A percentile compares a stretch with the other conserved stretches of the same genome.
These are phyloP conservation scores for Pseudogymnoascus sp. DNA, from an alignment of 2,329 filamentous ascomycete species.

Conservation along the genomic window DNA sequence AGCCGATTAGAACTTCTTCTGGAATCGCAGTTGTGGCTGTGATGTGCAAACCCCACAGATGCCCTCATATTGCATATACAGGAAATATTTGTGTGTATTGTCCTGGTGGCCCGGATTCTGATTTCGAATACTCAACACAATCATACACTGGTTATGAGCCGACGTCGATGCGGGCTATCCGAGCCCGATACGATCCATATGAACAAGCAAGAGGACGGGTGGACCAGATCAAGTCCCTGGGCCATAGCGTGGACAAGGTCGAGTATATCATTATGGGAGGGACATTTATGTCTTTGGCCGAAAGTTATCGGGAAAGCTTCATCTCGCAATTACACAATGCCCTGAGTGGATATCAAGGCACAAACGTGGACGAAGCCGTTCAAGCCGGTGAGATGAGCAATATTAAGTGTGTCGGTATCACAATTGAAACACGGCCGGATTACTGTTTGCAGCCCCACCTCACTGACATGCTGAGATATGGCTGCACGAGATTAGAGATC, in stretches of 20 bases:
- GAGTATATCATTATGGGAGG: slow-evolving; percentile 99
- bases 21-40: slow-evolving; percentile 97
- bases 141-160: slow-evolving; percentile 98
- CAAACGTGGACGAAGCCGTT: slow-evolving; percentile 91
- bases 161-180: slow-evolving; percentile 95
- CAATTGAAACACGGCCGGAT: slow-evolving; percentile 93
- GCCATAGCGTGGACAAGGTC: slow-evolving; percentile 96
- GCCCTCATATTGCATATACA: slow-evolving; percentile 95
- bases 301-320: slow-evolving; percentile 85
- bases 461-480: slow-evolving; percentile 93
- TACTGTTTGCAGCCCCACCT: slow-evolving; percentile 96
- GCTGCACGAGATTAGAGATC: slow-evolving; percentile 88
- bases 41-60: slow-evolving; percentile 98
- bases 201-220: slow-evolving; percentile 94
- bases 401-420: slow-evolving; percentile 96
- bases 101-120: slow-evolving; percentile 91
- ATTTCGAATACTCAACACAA: slow-evolving; percentile 98
- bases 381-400: slow-evolving; percentile 93
- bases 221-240: slow-evolving; percentile 90
- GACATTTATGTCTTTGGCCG: slow-evolving; percentile 93
- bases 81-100: slow-evolving; percentile 99
- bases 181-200: slow-evolving; percentile 93
- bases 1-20: slow-evolving; percentile 91
- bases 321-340: slow-evolving; percentile 96
- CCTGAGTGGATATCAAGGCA: slow-evolving; percentile 88